Base-by-base conservation (phyloP, 1,284 basidiomycete species). In the Cryptococcus floricola region DNA sequence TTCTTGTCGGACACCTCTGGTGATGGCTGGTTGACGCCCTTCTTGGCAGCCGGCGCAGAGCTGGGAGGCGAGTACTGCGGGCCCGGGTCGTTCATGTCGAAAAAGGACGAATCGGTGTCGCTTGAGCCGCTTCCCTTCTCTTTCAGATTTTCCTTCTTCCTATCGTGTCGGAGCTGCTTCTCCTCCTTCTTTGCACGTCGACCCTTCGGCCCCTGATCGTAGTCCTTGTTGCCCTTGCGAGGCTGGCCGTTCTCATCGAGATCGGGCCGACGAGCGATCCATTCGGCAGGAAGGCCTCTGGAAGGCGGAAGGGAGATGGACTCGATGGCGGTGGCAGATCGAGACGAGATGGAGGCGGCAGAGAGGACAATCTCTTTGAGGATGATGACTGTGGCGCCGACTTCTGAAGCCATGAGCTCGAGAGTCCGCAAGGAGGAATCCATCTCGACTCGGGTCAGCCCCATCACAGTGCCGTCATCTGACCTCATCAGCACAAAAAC, bases 361-460 rank as follows among this genome's bases (percentile, higher is more conserved):
- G 43, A 51, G n/a, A 78, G 62, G 9, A 75, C 73, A 28, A 94
- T 85, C 70, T 92, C 89, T 74, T 89, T 89, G 18, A 91, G 86
- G 16, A 94, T 84, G 46, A 91, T 85, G 50, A 94, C 89, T 27
- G 87, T 89, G 1, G 89, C 92, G 3, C 90, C 91, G 34, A 96
- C 87, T 67, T 94, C 91, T 10, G 86, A 85, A 0, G 92, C 91
- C 93, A 96, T 96, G 78, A 85, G 85, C 68, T 89, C 88, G 14
- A 96, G 82, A 0, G 91, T 94, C 64, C 86, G 84, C 41, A 96
- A 77, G 2, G 86, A 88, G 60, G 83, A 81, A 58, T 89, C 87
- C 66, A 96, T 84, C 72, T 94, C 88, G 1, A 77, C 73, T 27
- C 85, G 80, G 0, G 84, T 80, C 6, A 96, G 82, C 0, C 92